phyloP scores from a whole-genome alignment of 805 yeast species.

The Maudiozyma turicensis region DNA sequence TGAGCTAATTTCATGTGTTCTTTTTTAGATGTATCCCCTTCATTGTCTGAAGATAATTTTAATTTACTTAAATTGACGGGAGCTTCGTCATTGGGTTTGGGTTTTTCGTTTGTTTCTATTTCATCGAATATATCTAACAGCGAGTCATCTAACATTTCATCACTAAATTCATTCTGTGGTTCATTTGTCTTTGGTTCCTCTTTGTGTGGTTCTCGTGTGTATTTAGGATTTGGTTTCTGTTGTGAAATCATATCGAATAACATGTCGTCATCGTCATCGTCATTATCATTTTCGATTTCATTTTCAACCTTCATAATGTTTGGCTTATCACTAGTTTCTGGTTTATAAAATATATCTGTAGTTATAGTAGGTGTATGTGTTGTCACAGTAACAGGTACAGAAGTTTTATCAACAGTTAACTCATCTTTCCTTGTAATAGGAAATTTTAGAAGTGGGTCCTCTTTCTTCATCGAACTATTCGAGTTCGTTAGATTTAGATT shows the following conservation, averaged over 20 bases:
- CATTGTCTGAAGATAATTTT: not conserved
- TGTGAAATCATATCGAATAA: not conserved
- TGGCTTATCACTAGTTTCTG: not conserved
- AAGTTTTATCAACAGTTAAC: no score
- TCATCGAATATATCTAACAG: not conserved
- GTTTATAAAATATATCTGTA: not conserved
- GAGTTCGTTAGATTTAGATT: no score
- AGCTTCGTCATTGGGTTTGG: no score
- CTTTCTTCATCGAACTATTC: no score
- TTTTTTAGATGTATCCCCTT: not conserved
- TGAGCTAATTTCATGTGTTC: conserved; percentile 25
- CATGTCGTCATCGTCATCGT: not conserved
- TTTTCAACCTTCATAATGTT: conserved; percentile 1
- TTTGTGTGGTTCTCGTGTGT: not conserved
- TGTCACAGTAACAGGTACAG: no score
- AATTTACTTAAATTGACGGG: no score
- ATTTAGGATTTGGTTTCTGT: not conserved
- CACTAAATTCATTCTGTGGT: not conserved
- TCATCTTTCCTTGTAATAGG: no score
- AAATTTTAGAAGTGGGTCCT: no score
- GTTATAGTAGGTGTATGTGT: not conserved
- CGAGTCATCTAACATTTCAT: not conserved
- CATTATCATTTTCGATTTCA: not conserved
- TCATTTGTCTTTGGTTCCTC: not conserved
- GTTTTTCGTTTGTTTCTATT: not conserved